Percentiles rank a stretch among this genome's conserved stretches.
Conservation (phyloP, 208 protist genomes). For the Angomonas deanei region DNA sequence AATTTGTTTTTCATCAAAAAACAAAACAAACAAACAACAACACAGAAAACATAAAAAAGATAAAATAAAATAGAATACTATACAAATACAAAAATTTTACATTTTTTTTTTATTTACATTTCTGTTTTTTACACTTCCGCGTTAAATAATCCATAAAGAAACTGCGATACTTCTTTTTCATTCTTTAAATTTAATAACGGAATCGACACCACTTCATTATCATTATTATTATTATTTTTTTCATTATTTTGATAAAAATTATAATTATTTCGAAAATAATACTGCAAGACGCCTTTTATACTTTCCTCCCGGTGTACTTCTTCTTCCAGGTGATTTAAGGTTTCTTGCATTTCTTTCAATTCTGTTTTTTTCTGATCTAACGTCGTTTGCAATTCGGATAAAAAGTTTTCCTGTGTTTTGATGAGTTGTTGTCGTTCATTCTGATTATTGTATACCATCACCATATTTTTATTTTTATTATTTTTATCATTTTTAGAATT, state of each 20-base stretch:
- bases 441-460: background rate
- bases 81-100: background rate
- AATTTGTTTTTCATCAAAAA: too few relatives aligned
- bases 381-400: background rate
- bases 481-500: background rate
- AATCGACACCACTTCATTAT: background rate
- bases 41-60: background rate
- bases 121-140: background rate
- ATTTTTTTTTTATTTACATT: constrained; percentile 4
- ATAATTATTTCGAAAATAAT: background rate
- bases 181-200: background rate
- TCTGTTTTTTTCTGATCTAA: background rate
- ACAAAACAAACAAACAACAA: too few relatives aligned
- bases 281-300: background rate
- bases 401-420: background rate
- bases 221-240: background rate
- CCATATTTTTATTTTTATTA: background rate
- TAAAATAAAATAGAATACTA: background rate
- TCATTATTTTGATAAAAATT: background rate
- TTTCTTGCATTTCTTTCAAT: background rate
- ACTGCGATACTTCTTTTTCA: background rate
- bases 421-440: background rate
- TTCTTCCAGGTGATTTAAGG: background rate
- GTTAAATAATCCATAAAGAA: background rate
- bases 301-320: background rate